Percentiles rank a stretch among this genome's conserved stretches.
These are phyloP conservation scores for Cladobotryum mycophilum DNA, from an alignment of 2,329 filamentous ascomycete species.

Conservation along the genomic window DNA sequence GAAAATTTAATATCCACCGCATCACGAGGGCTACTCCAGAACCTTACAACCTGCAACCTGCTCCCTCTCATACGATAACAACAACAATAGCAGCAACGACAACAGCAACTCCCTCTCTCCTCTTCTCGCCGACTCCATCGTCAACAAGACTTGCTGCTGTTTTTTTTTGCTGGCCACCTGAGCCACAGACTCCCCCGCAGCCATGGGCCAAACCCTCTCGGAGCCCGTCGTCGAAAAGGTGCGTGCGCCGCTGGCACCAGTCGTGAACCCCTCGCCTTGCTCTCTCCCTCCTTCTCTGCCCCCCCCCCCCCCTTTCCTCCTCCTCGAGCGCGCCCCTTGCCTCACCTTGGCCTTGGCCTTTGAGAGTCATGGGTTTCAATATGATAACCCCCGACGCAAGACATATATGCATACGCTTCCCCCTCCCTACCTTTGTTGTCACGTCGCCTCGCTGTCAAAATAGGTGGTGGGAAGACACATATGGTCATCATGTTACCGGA, in stretches of 20 bases:
- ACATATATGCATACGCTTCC: no score
- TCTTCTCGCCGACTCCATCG: neutral
- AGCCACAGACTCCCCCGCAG: conserved; percentile 21
- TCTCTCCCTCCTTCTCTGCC: conserved; percentile 1
- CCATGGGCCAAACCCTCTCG: conserved; percentile 98
- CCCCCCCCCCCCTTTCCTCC: neutral
- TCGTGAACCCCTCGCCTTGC: conserved; percentile 8
- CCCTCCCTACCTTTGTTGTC: no score
- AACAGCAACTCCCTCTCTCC: neutral
- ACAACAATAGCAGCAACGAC: neutral
- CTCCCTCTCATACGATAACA: neutral
- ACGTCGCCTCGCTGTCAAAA: no score
- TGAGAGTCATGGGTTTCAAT: no score
- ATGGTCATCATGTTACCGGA: neutral
- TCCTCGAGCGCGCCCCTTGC: neutral
- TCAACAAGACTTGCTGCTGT: neutral
- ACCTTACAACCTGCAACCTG: no score
- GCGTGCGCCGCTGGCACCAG: conserved; percentile 16
- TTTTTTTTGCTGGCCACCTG: conserved; percentile 12
- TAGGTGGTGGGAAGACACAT: no score
- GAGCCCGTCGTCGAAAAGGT: conserved; percentile 99
- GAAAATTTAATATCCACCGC: no score
- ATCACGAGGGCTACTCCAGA: no score
- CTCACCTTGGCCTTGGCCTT: neutral
- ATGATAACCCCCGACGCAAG: no score